Evolutionary conservation across 495 filamentous ascomycete genomes (phyloP).

Genomic region (Diplogelasinospora grovesii): DNA sequence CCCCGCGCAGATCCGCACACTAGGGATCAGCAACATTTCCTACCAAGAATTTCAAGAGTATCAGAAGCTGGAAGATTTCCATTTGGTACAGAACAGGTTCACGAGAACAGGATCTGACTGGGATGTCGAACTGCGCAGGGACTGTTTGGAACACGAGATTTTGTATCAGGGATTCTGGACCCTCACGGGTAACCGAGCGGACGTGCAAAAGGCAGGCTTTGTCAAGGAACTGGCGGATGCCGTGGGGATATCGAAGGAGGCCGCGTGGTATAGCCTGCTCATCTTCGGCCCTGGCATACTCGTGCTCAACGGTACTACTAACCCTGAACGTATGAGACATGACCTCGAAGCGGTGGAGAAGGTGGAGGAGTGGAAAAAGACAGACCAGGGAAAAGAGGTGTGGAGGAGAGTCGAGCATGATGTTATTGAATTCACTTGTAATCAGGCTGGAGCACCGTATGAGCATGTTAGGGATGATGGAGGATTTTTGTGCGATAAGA

Average conservation of each 20-base stretch:
- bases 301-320: conserved; percentile 66
- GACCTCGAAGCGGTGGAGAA: conserved; percentile 53
- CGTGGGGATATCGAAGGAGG: conserved; percentile 39
- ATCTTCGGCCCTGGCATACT: conserved; percentile 50
- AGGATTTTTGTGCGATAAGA: not conserved
- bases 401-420: conserved; percentile 48
- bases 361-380: conserved; percentile 43
- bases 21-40: conserved; percentile 69
- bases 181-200: conserved; percentile 58
- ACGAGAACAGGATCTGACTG: conserved; percentile 51
- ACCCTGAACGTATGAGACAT: conserved; percentile 53
- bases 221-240: conserved; percentile 47
- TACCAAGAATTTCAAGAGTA: conserved; percentile 44
- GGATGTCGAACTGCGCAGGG: conserved; percentile 55
- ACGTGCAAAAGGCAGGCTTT: conserved; percentile 43
- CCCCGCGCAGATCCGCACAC: conserved; percentile 50
- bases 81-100: conserved; percentile 71
- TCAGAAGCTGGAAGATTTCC: conserved; percentile 46
- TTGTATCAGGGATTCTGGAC: conserved; percentile 78
- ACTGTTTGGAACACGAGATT: conserved; percentile 53
- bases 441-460: conserved; percentile 47
- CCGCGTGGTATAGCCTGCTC: conserved; percentile 63
- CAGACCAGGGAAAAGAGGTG: conserved; percentile 27
- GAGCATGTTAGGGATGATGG: conserved; percentile 1
- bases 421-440: no score